Conservation (phyloP, 352 stramenopile genomes). For the Thalassiosira pacifica region DNA sequence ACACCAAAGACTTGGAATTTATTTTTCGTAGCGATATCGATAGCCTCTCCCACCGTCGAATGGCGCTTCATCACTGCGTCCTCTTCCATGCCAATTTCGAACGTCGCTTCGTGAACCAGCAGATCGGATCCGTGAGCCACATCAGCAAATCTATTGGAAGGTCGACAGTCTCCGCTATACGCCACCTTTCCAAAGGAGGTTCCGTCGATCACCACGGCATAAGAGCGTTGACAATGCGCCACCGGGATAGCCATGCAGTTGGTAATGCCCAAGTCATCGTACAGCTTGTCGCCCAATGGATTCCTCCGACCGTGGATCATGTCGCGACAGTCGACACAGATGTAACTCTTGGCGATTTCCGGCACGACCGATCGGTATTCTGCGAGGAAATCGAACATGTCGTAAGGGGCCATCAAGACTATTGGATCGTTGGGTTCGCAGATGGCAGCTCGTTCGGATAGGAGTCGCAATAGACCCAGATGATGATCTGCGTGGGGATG, state of each 20-base stretch:
- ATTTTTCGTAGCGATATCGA: slow-evolving; percentile 89
- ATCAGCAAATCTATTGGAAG: slow-evolving; percentile 86
- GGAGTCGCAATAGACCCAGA: slow-evolving; percentile 92
- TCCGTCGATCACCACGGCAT: slow-evolving; percentile 89
- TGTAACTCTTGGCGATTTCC: slow-evolving; percentile 88
- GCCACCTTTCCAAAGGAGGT: slow-evolving; percentile 89
- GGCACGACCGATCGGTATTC: slow-evolving; percentile 91
- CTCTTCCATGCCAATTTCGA: slow-evolving; percentile 93
- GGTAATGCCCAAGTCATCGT: slow-evolving; percentile 73
- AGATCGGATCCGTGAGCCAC: slow-evolving; percentile 84
- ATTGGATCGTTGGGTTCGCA: slow-evolving; percentile 77
- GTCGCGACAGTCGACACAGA: slow-evolving; percentile 91
- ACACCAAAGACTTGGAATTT: slow-evolving; percentile 89
- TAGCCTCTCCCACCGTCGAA: slow-evolving; percentile 93
- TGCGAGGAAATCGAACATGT: slow-evolving; percentile 91
- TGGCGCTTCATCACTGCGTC: slow-evolving; percentile 95
- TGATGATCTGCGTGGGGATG: slow-evolving; percentile 98
- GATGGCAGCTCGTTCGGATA: slow-evolving; percentile 86
- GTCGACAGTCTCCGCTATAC: slow-evolving; percentile 95
- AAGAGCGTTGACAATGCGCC: slow-evolving; percentile 91
- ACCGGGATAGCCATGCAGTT: slow-evolving; percentile 81
- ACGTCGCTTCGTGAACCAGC: slow-evolving; percentile 98
- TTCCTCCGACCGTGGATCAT: slow-evolving; percentile 62
- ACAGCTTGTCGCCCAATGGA: slow-evolving; percentile 60
- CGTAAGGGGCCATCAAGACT: slow-evolving; percentile 92